Conservation (phyloP, 2,329 filamentous ascomycete species). For the Colletotrichum graminicola region DNA sequence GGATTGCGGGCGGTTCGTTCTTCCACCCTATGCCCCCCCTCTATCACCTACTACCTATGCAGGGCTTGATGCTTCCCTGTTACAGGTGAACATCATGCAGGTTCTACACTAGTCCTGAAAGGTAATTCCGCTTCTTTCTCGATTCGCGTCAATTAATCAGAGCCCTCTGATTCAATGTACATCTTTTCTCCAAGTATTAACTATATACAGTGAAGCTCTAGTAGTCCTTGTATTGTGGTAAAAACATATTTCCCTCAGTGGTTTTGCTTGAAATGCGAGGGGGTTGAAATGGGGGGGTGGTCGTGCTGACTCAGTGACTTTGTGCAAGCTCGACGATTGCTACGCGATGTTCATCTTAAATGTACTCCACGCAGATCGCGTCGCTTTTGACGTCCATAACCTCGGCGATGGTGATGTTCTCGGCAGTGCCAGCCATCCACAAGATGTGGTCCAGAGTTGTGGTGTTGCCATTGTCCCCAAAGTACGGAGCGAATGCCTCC, state of each 20-base stretch:
- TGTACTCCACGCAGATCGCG: constrained; percentile 47
- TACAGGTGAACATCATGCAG: background rate
- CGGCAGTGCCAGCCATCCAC: constrained; percentile 47
- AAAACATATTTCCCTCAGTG: too few species aligned
- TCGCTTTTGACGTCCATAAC: constrained; percentile 48
- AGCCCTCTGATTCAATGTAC: too few species aligned
- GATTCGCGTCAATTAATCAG: too few species aligned
- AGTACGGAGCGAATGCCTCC: background rate
- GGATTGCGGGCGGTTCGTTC: background rate
- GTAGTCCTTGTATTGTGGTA: too few species aligned
- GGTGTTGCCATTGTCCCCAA: constrained; percentile 42
- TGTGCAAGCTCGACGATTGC: background rate
- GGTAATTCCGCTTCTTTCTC: background rate
- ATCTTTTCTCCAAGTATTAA: too few species aligned
- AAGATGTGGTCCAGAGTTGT: constrained; percentile 47
- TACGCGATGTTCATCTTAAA: background rate
- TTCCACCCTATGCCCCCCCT: background rate
- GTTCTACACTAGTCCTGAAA: background rate
- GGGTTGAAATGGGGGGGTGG: too few species aligned
- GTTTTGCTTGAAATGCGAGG: too few species aligned
- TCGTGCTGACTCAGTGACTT: too few species aligned
- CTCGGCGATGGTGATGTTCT: constrained; percentile 44
- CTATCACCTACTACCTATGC: background rate
- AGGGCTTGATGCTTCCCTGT: background rate
- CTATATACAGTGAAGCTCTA: too few species aligned